A percentile compares a stretch with the other conserved stretches of the same genome.
Conservation (phyloP, 2,329 filamentous ascomycete species). For the Aspergillus pseudotamarii region DNA sequence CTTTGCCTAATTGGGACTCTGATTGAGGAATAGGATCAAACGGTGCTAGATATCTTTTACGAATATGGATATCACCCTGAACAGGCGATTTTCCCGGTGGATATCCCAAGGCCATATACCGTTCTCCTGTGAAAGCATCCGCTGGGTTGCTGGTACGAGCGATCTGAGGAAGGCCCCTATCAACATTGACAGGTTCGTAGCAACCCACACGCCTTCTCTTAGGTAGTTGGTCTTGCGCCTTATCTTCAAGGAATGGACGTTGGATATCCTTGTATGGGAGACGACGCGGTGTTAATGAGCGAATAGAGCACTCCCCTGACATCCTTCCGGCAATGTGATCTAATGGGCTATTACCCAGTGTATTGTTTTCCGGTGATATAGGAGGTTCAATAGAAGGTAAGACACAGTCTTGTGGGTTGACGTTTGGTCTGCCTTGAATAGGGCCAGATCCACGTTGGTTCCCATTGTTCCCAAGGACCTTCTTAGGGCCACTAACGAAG, state of each 20-base stretch:
- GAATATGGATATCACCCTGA: constrained; percentile 23
- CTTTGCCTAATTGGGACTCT: constrained; percentile 22
- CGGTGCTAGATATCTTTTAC: constrained; percentile 28
- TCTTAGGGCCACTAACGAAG: constrained; percentile 36
- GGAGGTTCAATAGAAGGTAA: constrained; percentile 42
- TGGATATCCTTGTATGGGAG: constrained; percentile 26
- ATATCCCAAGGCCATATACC: constrained; percentile 23
- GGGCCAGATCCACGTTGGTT: constrained; percentile 21
- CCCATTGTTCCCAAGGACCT: constrained; percentile 20
- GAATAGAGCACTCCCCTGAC: constrained; percentile 28
- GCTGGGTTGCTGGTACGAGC: constrained; percentile 14
- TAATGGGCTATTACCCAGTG: constrained; percentile 26
- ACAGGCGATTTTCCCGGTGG: constrained; percentile 16
- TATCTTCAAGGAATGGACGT: constrained; percentile 24
- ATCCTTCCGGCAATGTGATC: constrained; percentile 34
- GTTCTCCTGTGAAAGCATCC: constrained; percentile 19
- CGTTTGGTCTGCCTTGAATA: constrained; percentile 19
- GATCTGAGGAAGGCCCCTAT: constrained; percentile 16
- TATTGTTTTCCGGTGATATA: constrained; percentile 26
- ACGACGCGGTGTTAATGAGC: constrained; percentile 34
- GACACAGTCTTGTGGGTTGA: constrained; percentile 32
- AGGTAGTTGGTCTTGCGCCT: constrained; percentile 27
- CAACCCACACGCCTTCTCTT: constrained; percentile 40
- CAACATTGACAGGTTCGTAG: constrained; percentile 22
- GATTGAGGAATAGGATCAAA: constrained; percentile 21